phyloP scores from a whole-genome alignment of 768 basidiomycete species.

The Rossbeevera mucosa region DNA sequence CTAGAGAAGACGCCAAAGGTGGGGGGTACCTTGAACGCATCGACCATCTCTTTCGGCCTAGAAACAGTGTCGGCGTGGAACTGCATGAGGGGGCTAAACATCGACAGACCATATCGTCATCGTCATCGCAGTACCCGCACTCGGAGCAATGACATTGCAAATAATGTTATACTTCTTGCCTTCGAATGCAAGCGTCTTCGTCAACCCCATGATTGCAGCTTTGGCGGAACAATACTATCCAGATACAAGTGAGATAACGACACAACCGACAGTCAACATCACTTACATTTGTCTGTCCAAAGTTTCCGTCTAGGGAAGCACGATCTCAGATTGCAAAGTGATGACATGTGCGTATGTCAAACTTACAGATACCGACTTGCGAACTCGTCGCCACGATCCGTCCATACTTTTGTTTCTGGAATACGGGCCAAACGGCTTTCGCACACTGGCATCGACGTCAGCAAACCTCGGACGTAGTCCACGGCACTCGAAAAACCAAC shows the following conservation, averaged over 20 bases:
- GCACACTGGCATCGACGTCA: slow-evolving; percentile 55
- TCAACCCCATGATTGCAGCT: slow-evolving; percentile 85
- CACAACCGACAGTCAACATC: background rate
- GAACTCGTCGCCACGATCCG: slow-evolving; percentile 94
- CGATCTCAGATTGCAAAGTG: background rate
- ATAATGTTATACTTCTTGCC: slow-evolving; percentile 89
- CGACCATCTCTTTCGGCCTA: slow-evolving; percentile 80
- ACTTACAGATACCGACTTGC: slow-evolving; percentile 86
- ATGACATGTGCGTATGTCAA: background rate
- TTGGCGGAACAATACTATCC: slow-evolving; percentile 86
- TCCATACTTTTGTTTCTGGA: slow-evolving; percentile 95
- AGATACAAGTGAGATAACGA: background rate
- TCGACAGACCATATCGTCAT: slow-evolving; percentile 59
- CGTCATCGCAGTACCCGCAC: slow-evolving; percentile 90
- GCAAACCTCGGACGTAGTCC: background rate
- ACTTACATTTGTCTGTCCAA: slow-evolving; percentile 85
- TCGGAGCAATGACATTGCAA: slow-evolving; percentile 83
- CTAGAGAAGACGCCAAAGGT: background rate
- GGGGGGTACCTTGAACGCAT: slow-evolving; percentile 72
- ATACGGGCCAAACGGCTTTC: slow-evolving; percentile 94
- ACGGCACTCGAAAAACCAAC: slow-evolving; percentile 31
- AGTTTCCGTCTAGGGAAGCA: slow-evolving; percentile 72
- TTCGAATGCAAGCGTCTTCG: slow-evolving; percentile 86
- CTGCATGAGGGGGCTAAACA: slow-evolving; percentile 12
- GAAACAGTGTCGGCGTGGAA: background rate